These are phyloP conservation scores for Hanseniaspora osmophila DNA, from an alignment of 805 yeast genomes.

Conservation along the genomic window DNA sequence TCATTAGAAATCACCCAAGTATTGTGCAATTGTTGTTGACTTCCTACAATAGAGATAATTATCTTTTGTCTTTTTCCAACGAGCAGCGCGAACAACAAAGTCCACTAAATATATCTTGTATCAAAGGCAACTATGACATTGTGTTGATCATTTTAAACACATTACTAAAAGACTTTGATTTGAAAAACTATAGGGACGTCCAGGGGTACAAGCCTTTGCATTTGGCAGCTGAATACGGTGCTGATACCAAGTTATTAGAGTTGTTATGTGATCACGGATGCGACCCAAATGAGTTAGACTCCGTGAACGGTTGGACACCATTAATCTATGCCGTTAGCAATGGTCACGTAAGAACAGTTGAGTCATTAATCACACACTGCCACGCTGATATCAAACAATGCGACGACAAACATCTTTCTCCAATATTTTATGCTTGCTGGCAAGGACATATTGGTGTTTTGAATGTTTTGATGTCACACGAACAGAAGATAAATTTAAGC, in stretches of 20 bases:
- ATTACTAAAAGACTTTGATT: slow-evolving; percentile 10
- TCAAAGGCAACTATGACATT: slow-evolving; percentile 60
- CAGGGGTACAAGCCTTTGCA: slow-evolving; percentile 85
- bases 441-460: slow-evolving; percentile 83
- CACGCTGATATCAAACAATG: slow-evolving; percentile 57
- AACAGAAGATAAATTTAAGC: neutral
- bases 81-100: slow-evolving; percentile 33
- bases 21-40: slow-evolving; percentile 35
- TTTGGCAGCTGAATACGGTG: slow-evolving; percentile 73
- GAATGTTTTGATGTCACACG: slow-evolving; percentile 37
- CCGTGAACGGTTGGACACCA: slow-evolving; percentile 87
- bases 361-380: slow-evolving; percentile 43
- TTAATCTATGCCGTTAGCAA: slow-evolving; percentile 79
- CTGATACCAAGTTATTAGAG: slow-evolving; percentile 49
- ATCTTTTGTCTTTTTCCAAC: slow-evolving; percentile 29
- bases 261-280: slow-evolving; percentile 60
- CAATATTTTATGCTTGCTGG: slow-evolving; percentile 81
- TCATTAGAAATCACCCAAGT: slow-evolving; percentile 48
- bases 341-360: slow-evolving; percentile 62
- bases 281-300: slow-evolving; percentile 65
- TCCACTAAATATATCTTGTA: slow-evolving; percentile 79
- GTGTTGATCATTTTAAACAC: slow-evolving; percentile 44
- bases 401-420: slow-evolving; percentile 72
- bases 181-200: slow-evolving; percentile 39
- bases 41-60: slow-evolving; percentile 32